phyloP scores from a whole-genome alignment of 176 grass and related monocot species.

The Cenchrus americanus region DNA sequence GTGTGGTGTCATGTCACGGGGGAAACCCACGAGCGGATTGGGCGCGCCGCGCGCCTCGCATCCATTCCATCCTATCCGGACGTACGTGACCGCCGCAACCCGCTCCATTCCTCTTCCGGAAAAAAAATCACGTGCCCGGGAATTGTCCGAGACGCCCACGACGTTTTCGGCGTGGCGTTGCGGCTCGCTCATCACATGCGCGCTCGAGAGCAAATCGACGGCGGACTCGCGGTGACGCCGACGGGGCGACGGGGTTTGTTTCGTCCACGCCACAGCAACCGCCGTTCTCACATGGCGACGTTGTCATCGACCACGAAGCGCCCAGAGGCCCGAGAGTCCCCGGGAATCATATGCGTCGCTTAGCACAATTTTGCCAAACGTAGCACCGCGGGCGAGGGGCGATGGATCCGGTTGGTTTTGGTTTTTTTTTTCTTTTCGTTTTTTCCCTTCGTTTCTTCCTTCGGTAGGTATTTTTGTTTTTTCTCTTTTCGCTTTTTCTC shows the following conservation, averaged over 20 bases:
- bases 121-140: not conserved
- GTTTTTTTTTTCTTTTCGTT: too few species aligned
- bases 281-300: not conserved
- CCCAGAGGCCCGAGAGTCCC: too few species aligned
- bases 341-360: too few species aligned
- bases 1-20: not conserved
- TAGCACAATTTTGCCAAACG: too few species aligned
- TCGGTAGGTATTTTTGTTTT: too few species aligned
- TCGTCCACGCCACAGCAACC: not conserved
- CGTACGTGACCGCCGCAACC: constrained; percentile 9
- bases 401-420: too few species aligned
- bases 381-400: too few species aligned
- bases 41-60: not conserved
- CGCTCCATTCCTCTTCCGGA: not conserved
- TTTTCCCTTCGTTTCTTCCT: too few species aligned
- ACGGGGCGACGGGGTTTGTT: too few species aligned
- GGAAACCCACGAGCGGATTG: not conserved
- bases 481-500: too few species aligned
- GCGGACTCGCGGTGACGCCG: too few species aligned
- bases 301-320: too few species aligned
- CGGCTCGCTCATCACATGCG: not conserved
- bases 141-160: not conserved
- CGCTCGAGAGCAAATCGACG: not conserved
- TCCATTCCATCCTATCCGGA: not conserved
- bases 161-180: not conserved